Base-by-base conservation (phyloP, 257 asterid genomes). In the Datura wrightii region DNA sequence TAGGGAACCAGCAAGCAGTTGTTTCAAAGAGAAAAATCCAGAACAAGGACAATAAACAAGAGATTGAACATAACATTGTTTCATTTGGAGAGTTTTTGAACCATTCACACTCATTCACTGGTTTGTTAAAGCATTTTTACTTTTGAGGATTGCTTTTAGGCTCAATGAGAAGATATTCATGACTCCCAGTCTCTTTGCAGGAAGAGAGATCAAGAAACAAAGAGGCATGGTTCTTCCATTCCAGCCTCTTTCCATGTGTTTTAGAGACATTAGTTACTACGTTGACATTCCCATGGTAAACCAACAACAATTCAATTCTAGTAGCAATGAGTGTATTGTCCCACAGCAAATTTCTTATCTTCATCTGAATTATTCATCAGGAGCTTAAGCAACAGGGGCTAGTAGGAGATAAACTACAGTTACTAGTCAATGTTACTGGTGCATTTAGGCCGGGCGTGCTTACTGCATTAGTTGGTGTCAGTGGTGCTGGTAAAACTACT, bases 401-500 rank as follows among this genome's bases (percentile, higher is more conserved):
- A 41, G 85, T 78, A 44, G 97, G 91, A 79, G 93, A 92, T 80
- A 90, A 86, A 86, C 83, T 95, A 83, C 95, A 91, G 90, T 89
- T 95, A 65, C 90, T 95, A 85, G 94, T 87, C 66, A 90, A 93
- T 71, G 91, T 95, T 14, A 92, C 92, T 24, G 99, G 99, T 54
- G 94, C 94, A 81, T 94, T 95, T 82, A 92, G 89, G 80, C 99
- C 98, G 1, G 97, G 99, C 1, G 95, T 95, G 72, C 92, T 95
- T 84, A 95, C 99, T 52, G 99, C 99, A 65, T 88, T 95, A 80
- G 91, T 95, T 72, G 99, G 99, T 39, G 98, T 95, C 11, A 95
- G 98, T 74, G 99, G 99, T 50, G 99, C 99, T 81, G 99, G 97
- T n/a, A 95, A 95, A 90, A 95, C 98, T 42, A 95, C 99, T 80